A percentile compares a stretch with the other conserved stretches of the same genome.
These are phyloP conservation scores for Clonostachys byssicola DNA, from an alignment of 2,329 filamentous ascomycete genomes.

Conservation along the genomic window DNA sequence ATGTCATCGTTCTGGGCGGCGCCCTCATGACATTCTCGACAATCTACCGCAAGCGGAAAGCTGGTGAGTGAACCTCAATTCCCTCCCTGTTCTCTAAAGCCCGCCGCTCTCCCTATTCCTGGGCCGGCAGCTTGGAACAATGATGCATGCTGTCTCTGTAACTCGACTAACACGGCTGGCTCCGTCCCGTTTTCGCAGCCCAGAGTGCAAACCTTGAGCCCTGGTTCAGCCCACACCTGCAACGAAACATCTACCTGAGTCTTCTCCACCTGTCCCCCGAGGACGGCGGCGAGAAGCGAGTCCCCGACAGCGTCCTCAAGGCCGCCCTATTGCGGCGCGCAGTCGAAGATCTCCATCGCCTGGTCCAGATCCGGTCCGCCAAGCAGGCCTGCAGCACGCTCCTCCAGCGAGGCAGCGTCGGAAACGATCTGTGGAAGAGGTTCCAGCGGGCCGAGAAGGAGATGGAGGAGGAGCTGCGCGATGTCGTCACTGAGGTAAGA, in stretches of 20 bases:
- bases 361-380: slow-evolving; percentile 81
- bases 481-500: slow-evolving; percentile 85
- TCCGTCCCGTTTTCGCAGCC: slow-evolving; percentile 33
- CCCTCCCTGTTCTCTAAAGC: slow-evolving; percentile 1
- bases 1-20: slow-evolving; percentile 81
- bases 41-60: slow-evolving; percentile 90
- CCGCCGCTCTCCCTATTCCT: too few relatives aligned
- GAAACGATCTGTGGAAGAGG: slow-evolving; percentile 92
- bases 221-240: slow-evolving; percentile 89
- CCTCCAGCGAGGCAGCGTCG: slow-evolving; percentile 85
- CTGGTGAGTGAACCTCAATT: slow-evolving; percentile 46
- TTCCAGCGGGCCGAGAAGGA: slow-evolving; percentile 93
- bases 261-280: slow-evolving; percentile 74
- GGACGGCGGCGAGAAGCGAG: slow-evolving; percentile 57
- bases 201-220: slow-evolving; percentile 83
- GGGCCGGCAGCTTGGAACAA: not conserved
- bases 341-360: slow-evolving; percentile 86
- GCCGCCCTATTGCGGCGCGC: slow-evolving; percentile 86
- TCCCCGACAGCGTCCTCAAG: slow-evolving; percentile 82
- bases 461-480: slow-evolving; percentile 91
- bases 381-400: slow-evolving; percentile 84
- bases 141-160: not conserved
- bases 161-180: slow-evolving; percentile 5
- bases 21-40: slow-evolving; percentile 89
- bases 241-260: slow-evolving; percentile 92